phyloP scores from a whole-genome alignment of 371 early-diverging fungal genomes.

The Funneliformis caledonium region DNA sequence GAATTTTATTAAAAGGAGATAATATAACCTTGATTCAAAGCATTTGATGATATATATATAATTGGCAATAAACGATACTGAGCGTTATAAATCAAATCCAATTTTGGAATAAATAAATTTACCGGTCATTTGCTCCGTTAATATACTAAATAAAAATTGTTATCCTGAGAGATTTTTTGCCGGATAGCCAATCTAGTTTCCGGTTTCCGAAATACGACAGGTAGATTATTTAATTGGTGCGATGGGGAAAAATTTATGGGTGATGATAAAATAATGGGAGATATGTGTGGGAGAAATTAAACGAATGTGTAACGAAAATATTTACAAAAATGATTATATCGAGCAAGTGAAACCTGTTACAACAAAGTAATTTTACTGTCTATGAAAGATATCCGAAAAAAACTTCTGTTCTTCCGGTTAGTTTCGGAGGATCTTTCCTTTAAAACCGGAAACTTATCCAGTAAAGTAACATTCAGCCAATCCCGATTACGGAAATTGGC shows the following conservation, averaged over 20 bases:
- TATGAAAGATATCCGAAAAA: background rate
- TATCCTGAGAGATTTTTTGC: background rate
- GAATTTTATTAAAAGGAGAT: constrained; percentile 90
- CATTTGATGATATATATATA: no score
- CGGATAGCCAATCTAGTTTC: no score
- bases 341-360: background rate
- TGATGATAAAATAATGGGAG: background rate
- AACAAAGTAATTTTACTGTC: background rate
- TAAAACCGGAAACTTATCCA: constrained; percentile 20
- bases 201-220: background rate
- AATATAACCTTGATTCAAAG: constrained; percentile 78
- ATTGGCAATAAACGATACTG: no score
- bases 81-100: no score
- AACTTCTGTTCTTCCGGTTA: constrained; percentile 16
- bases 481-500: constrained; percentile 15
- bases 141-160: background rate
- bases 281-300: background rate
- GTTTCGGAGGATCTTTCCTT: constrained; percentile 22
- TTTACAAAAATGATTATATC: background rate
- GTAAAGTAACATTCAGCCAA: constrained; percentile 12
- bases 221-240: background rate
- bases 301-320: background rate
- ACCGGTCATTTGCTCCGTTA: background rate
- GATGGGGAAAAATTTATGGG: background rate
- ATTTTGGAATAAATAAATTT: no score